phyloP scores from a whole-genome alignment of 2,329 filamentous ascomycete species.

The Botrytis hyacinthi region DNA sequence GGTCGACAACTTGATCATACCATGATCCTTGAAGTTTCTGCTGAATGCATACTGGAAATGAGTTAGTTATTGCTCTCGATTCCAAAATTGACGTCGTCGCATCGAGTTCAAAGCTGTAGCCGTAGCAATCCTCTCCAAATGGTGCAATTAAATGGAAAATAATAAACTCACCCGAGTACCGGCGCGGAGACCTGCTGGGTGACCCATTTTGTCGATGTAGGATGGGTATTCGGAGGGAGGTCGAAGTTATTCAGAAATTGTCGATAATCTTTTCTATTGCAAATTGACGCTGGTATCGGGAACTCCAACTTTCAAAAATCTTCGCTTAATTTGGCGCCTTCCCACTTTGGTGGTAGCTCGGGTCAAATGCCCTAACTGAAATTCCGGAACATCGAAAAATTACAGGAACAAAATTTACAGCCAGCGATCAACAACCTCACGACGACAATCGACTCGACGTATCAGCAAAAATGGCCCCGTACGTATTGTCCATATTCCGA shows the following conservation, averaged over 20 bases:
- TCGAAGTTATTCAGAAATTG: slow-evolving; percentile 25
- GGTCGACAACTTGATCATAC: slow-evolving; percentile 87
- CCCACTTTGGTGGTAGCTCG: slow-evolving; percentile 6
- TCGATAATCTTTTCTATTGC: slow-evolving; percentile 18
- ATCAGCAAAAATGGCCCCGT: slow-evolving; percentile 44
- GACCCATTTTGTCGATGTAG: slow-evolving; percentile 46
- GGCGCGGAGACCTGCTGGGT: slow-evolving; percentile 81
- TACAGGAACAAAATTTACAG: slow-evolving; percentile 11
- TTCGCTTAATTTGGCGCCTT: slow-evolving; percentile 17
- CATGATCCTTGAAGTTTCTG: slow-evolving; percentile 79
- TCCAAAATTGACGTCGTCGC: not conserved
- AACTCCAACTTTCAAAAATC: slow-evolving; percentile 15
- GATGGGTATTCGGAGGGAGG: slow-evolving; percentile 26
- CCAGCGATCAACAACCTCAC: slow-evolving; percentile 18
- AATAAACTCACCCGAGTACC: slow-evolving; percentile 71
- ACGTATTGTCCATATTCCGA: slow-evolving; percentile 3
- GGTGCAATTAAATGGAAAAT: not conserved
- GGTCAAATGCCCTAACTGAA: slow-evolving; percentile 20
- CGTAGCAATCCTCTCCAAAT: slow-evolving; percentile 4
- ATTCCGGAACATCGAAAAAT: slow-evolving; percentile 8
- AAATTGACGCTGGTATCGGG: slow-evolving; percentile 15
- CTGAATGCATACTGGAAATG: slow-evolving; percentile 78
- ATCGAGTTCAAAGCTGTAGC: slow-evolving; percentile 18
- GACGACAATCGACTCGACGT: slow-evolving; percentile 24
- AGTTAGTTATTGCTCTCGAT: slow-evolving; percentile 20